These are phyloP conservation scores for Neurospora sp. DNA, from an alignment of 495 filamentous ascomycete species.

Conservation along the genomic window DNA sequence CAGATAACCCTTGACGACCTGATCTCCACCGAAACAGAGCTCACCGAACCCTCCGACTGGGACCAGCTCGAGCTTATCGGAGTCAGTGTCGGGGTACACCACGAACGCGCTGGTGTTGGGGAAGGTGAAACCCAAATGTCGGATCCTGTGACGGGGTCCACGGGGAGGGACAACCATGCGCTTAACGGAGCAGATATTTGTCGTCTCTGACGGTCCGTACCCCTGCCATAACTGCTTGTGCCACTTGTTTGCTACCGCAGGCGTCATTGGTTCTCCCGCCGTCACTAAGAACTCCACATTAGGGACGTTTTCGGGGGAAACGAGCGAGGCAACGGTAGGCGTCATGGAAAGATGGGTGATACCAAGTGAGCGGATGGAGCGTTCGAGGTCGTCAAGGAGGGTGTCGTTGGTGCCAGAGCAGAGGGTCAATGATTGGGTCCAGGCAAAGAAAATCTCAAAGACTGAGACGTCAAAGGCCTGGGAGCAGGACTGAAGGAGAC, in stretches of 20 bases:
- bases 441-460: constrained; percentile 73
- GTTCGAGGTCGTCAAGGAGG: constrained; percentile 54
- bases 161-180: constrained; percentile 30
- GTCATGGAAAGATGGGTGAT: constrained; percentile 73
- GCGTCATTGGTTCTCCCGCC: constrained; percentile 60
- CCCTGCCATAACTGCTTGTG: constrained; percentile 57
- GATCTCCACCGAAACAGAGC: constrained; percentile 74
- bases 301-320: constrained; percentile 53
- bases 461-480: constrained; percentile 71
- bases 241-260: constrained; percentile 56
- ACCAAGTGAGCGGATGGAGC: constrained; percentile 41
- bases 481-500: constrained; percentile 61
- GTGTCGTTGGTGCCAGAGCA: constrained; percentile 57
- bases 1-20: constrained; percentile 66
- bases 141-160: constrained; percentile 33
- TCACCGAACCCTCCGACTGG: constrained; percentile 65
- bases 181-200: constrained; percentile 63
- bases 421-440: constrained; percentile 61
- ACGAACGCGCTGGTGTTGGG: constrained; percentile 65
- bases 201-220: constrained; percentile 64
- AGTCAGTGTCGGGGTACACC: constrained; percentile 29
- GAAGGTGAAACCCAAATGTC: constrained; percentile 53
- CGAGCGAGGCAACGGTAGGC: constrained; percentile 60
- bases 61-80: constrained; percentile 22
- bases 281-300: constrained; percentile 56